A percentile compares a stretch with the other conserved stretches of the same genome.
Conservation (phyloP, 306 rosid genomes). For the Inga laurina region DNA sequence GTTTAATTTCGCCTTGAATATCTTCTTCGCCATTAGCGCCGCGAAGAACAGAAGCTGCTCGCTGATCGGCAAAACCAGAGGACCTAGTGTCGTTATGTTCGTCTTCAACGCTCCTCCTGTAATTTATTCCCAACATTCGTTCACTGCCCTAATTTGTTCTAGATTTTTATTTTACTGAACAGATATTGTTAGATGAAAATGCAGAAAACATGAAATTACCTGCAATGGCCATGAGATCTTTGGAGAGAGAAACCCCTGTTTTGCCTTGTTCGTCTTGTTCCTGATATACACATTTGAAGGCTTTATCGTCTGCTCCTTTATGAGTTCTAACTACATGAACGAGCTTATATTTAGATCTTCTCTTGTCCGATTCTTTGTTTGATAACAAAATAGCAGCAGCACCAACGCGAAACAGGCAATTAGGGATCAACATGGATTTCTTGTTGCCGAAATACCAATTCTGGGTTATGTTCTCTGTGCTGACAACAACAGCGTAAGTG, state of each 20-base stretch:
- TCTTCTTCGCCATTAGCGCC: slow-evolving; percentile 43
- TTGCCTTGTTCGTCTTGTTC: slow-evolving; percentile 55
- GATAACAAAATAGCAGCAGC: slow-evolving; percentile 59
- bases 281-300: slow-evolving; percentile 56
- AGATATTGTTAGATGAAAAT: neutral
- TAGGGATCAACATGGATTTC: slow-evolving; percentile 68
- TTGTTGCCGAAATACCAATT: slow-evolving; percentile 74
- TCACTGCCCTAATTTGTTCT: neutral
- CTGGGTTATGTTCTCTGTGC: slow-evolving; percentile 70
- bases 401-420: slow-evolving; percentile 67
- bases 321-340: slow-evolving; percentile 65
- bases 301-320: slow-evolving; percentile 58
- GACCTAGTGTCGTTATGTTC: slow-evolving; percentile 63
- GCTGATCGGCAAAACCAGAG: slow-evolving; percentile 60
- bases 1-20: slow-evolving; percentile 39
- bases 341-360: slow-evolving; percentile 58
- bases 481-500: slow-evolving; percentile 57
- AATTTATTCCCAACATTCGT: neutral
- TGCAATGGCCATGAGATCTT: slow-evolving; percentile 69
- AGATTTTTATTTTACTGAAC: neutral
- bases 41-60: slow-evolving; percentile 60
- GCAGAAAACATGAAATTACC: slow-evolving; percentile 14
- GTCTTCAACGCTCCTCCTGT: slow-evolving; percentile 59
- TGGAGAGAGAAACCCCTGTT: slow-evolving; percentile 59
- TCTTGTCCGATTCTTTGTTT: slow-evolving; percentile 38